Base-by-base conservation (phyloP, 179 eudicot genomes). In the Sideroxylon spinosum region DNA sequence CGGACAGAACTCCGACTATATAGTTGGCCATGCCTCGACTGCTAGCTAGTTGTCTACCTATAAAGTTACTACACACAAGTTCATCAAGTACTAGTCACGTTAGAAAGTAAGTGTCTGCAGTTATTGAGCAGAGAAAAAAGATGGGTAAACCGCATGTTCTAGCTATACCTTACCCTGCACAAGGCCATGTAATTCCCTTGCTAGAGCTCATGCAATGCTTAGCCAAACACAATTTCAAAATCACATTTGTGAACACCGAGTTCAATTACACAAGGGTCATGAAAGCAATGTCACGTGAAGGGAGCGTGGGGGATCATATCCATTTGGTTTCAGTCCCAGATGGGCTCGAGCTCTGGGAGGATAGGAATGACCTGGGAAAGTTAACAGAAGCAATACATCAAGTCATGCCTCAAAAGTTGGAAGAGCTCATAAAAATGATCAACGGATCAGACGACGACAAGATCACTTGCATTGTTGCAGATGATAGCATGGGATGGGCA, bases 181-280 rank as follows among this genome's bases (percentile, higher is more conserved):
- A 78, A 60, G 81, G 81, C 62, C 81, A 78, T 57, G 44, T 70
- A 17, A 71, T 71, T 52, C 75, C 75, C 60, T 25, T 71, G 28
- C 25, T 71, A 7, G 75, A 71, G 60, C 17, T 46, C 60, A 10
- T 20, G 19, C 60, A 71, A n/a, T 71, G 60, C 14, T 44, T 71
- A 25, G 19, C n/a, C 60, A 12, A 9, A 9, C 75, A 71, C 1
- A 14, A 59, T 22, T 22, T 71, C 60, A 50, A 23, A 28, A 22
- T 49, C 17, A 71, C 56, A 9, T 71, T 71, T 25, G 75, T 50
- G 59, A 52, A 48, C 75, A 49, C 75, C 1, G 59, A 71, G 60
- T 52, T 46, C 60, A 52, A n/a, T 48, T 60, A 71, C 59, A 17
- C 7, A 9, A 48, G 28, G 17, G 44, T 71, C 57, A 22, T 25